A percentile compares a stretch with the other conserved stretches of the same genome.
Conservation (phyloP, 495 filamentous ascomycete species). For the Penicilliopsis zonata region DNA sequence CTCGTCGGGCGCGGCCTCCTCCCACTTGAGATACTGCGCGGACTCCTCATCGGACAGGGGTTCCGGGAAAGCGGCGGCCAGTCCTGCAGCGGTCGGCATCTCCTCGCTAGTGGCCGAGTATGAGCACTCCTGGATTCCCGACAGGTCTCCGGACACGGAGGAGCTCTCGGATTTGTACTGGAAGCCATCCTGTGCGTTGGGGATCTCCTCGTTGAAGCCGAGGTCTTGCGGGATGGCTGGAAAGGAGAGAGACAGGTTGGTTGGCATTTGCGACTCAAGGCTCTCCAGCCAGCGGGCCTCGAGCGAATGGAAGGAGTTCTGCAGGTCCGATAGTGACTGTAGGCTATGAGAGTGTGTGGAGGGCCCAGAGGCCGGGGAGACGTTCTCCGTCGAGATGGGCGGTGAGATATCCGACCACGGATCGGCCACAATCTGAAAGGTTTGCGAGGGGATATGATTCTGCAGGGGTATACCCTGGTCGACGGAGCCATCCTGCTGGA, state of each 20-base stretch:
- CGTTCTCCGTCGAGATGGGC: constrained; percentile 10
- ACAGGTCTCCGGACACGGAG: constrained; percentile 25
- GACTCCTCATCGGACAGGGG: constrained; percentile 20
- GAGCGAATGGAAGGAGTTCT: constrained; percentile 20
- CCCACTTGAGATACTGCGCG: constrained; percentile 14
- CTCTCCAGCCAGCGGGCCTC: constrained; percentile 27
- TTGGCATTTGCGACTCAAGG: constrained; percentile 24
- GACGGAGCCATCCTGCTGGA: constrained; percentile 16
- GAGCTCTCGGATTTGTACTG: constrained; percentile 32
- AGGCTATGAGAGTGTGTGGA: constrained; percentile 12
- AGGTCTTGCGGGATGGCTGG: constrained; percentile 9
- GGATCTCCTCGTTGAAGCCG: constrained; percentile 9
- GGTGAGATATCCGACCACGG: constrained; percentile 18
- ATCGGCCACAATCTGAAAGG: constrained; percentile 22
- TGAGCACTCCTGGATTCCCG: constrained; percentile 23
- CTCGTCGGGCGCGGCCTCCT: constrained; percentile 14
- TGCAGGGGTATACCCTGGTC: constrained; percentile 24
- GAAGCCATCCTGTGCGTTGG: constrained; percentile 15
- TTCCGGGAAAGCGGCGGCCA: constrained; percentile 21
- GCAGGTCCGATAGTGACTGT: constrained; percentile 12
- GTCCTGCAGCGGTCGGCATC: no score
- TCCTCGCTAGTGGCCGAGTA: constrained; percentile 28
- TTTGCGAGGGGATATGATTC: constrained; percentile 20
- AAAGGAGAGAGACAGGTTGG: constrained; percentile 17
- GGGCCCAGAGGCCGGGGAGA: constrained; percentile 8